Conservation (phyloP, 73 alveolate species). For the Blepharisma stoltei region DNA sequence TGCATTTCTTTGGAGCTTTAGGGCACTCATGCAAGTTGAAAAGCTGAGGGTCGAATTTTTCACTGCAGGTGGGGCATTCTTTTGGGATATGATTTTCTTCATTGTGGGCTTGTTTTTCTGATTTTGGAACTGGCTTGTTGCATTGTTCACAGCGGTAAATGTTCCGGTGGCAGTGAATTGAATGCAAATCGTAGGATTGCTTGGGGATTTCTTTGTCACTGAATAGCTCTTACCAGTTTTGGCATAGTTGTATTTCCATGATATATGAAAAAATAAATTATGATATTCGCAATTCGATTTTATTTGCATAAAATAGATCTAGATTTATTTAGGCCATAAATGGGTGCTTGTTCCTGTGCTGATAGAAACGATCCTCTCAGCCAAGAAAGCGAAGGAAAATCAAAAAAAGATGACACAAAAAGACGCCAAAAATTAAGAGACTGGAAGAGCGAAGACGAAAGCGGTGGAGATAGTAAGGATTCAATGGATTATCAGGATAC, state of each 20-base stretch:
- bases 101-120: background rate
- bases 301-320: too few species aligned
- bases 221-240: slow-evolving; percentile 3
- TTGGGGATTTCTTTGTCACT: slow-evolving; percentile 11
- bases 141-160: background rate
- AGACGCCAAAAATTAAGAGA: too few species aligned
- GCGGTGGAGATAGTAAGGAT: too few species aligned
- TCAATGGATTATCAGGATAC: too few species aligned
- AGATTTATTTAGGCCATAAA: too few species aligned
- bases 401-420: too few species aligned
- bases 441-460: too few species aligned
- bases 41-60: background rate
- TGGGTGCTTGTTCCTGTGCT: too few species aligned
- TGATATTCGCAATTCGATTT: too few species aligned
- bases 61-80: background rate
- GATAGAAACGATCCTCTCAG: too few species aligned
- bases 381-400: too few species aligned
- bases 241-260: background rate
- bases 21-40: background rate
- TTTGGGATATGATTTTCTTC: background rate
- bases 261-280: too few species aligned
- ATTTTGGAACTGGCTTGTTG: background rate
- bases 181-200: background rate
- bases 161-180: slow-evolving; percentile 1
- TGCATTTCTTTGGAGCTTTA: background rate